Percentiles rank a stretch among this genome's conserved stretches.
phyloP scores from a whole-genome alignment of 129 eudicot genomes.

The Artemisia annua region DNA sequence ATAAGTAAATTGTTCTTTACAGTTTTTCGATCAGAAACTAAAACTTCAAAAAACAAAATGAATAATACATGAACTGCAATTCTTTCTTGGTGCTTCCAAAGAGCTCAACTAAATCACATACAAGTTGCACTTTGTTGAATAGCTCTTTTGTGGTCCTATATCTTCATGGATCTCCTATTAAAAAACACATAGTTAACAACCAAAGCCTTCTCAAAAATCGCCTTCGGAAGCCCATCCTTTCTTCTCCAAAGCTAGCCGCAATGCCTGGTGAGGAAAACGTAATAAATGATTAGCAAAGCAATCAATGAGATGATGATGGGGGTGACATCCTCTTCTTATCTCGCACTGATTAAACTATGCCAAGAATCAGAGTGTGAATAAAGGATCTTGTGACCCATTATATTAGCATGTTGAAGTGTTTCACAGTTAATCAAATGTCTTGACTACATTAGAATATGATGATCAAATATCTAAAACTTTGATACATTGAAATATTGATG shows the following conservation, averaged over 20 bases:
- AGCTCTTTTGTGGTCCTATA: constrained; percentile 12
- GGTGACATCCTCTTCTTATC: not conserved
- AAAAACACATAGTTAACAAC: constrained; percentile 10
- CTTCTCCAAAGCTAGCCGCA: constrained; percentile 74
- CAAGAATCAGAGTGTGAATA: not conserved
- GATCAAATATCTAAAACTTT: not conserved
- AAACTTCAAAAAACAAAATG: not conserved
- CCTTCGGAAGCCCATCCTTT: constrained; percentile 89
- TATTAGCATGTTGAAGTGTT: not conserved
- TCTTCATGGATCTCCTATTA: not conserved
- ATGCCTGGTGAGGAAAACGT: constrained; percentile 40
- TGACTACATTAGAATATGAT: not conserved
- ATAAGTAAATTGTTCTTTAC: not conserved
- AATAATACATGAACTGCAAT: constrained; percentile 4
- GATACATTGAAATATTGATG: not conserved
- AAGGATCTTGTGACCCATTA: not conserved
- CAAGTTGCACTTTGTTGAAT: not conserved
- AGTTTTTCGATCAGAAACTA: not conserved
- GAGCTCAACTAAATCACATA: too few species aligned
- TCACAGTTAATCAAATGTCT: not conserved
- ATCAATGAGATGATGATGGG: not conserved
- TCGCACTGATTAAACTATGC: not conserved
- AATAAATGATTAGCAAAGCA: not conserved
- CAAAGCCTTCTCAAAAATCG: constrained; percentile 36
- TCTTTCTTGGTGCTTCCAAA: too few species aligned